Percentiles rank a stretch among this genome's conserved stretches.
phyloP scores from a whole-genome alignment of 2,329 filamentous ascomycete genomes.

The Aureobasidium sp. region DNA sequence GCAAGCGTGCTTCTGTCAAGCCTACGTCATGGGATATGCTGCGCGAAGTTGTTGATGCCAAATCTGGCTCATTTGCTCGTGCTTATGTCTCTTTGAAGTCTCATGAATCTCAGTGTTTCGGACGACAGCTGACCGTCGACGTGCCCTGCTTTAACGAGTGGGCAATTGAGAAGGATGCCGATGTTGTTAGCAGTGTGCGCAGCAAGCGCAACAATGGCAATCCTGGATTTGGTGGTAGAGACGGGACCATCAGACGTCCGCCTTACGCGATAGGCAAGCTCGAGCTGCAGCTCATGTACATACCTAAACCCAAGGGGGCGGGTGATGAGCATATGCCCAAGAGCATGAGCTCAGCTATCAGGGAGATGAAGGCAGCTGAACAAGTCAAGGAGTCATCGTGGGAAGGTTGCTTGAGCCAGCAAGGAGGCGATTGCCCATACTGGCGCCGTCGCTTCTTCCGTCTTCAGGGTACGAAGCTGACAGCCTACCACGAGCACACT shows the following conservation, averaged over 20 bases:
- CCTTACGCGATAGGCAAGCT: slow-evolving; percentile 97
- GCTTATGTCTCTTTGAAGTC: slow-evolving; percentile 92
- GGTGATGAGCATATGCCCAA: slow-evolving; percentile 97
- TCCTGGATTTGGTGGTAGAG: slow-evolving; percentile 45
- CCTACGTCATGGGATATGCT: slow-evolving; percentile 80
- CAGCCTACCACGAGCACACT: slow-evolving; percentile 92
- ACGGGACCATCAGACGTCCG: slow-evolving; percentile 67
- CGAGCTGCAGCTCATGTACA: slow-evolving; percentile 87
- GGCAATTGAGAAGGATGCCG: slow-evolving; percentile 73
- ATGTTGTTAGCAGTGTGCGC: slow-evolving; percentile 78
- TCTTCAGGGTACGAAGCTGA: slow-evolving; percentile 81
- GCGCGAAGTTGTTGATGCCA: slow-evolving; percentile 71
- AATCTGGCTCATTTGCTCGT: slow-evolving; percentile 89
- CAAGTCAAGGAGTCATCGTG: slow-evolving; percentile 65
- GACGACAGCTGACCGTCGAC: slow-evolving; percentile 78
- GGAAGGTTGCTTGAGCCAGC: slow-evolving; percentile 89
- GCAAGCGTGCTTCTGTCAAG: slow-evolving; percentile 53
- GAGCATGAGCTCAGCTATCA: slow-evolving; percentile 95
- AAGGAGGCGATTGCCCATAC: slow-evolving; percentile 97
- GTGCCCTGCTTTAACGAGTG: slow-evolving; percentile 98
- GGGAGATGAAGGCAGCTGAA: slow-evolving; percentile 87
- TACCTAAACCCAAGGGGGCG: slow-evolving; percentile 80
- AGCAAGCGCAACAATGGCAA: slow-evolving; percentile 59
- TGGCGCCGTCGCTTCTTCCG: slow-evolving; percentile 98
- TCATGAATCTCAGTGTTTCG: slow-evolving; percentile 81